Evolutionary conservation across 2,329 filamentous ascomycete genomes (phyloP).

Genomic region (Aspergillus fumigatiaffinis): DNA sequence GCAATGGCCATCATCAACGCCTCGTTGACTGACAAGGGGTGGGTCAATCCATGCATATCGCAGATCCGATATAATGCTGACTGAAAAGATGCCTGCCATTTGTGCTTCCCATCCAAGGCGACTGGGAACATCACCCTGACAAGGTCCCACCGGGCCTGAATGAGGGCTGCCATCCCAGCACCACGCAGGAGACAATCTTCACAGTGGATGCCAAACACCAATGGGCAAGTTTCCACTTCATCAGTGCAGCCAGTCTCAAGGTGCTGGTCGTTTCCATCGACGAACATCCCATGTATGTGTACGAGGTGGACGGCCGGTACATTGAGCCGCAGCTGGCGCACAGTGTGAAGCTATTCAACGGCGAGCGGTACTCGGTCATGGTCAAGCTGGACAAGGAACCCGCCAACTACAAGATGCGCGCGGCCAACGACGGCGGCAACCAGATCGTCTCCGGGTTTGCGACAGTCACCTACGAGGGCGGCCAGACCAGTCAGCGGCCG

Average conservation of each 20-base stretch:
- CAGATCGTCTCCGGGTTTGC: slow-evolving; percentile 54
- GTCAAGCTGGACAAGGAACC: slow-evolving; percentile 39
- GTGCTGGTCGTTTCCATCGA: slow-evolving; percentile 48
- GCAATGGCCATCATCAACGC: slow-evolving; percentile 5
- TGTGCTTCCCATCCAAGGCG: slow-evolving; percentile 4
- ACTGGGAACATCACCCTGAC: slow-evolving; percentile 10
- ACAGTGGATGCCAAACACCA: slow-evolving; percentile 32
- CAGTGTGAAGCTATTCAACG: slow-evolving; percentile 29
- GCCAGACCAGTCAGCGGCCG: slow-evolving; percentile 34
- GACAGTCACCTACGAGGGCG: slow-evolving; percentile 33
- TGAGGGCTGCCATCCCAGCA: slow-evolving; percentile 45
- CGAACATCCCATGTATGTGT: slow-evolving; percentile 43
- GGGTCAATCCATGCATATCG: not conserved
- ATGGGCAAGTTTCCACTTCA: slow-evolving; percentile 55
- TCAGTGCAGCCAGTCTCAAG: slow-evolving; percentile 49
- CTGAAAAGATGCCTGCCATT: slow-evolving; percentile 11
- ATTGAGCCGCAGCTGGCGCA: slow-evolving; percentile 39
- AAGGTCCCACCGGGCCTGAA: slow-evolving; percentile 24
- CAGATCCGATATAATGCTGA: not conserved
- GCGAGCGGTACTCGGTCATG: slow-evolving; percentile 40
- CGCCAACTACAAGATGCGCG: slow-evolving; percentile 44
- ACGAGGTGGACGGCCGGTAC: slow-evolving; percentile 43
- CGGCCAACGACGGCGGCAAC: slow-evolving; percentile 46
- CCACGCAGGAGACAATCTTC: slow-evolving; percentile 44
- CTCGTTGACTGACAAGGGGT: slow-evolving; percentile 19